Base-by-base conservation (phyloP, 2,329 filamentous ascomycete species). In the Penicillium sp. region DNA sequence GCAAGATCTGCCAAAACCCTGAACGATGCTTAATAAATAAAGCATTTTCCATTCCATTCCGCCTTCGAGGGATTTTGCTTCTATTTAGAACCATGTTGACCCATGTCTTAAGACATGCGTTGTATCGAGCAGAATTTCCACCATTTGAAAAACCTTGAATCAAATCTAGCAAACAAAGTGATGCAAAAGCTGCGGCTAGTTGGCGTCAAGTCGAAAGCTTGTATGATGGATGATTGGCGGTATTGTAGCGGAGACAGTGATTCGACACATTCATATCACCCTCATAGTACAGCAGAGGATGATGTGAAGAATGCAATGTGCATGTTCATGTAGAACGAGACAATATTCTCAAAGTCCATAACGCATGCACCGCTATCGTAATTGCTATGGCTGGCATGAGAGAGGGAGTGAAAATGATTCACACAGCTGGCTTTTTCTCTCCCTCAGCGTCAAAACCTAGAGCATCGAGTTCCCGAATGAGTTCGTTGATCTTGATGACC, bases 401-500 rank as follows among this genome's bases (percentile, higher is more conserved):
- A 43, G 40, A 40, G 5, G 16, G 18, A 30, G 33, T 5, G 18
- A 30, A 24, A 33, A 42, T 14, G 14, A 18, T 38, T 46, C 26
- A 54, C 52, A 50, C 51, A 40, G 38, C 35, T 18, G 50, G 5
- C 35, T 56, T 59, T 64, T 79, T 81, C 60, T 92, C 88, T 2
- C 87, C 90, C 9, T 95, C 88, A 1, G 83, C 75, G 70, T 95
- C 88, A 61, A 97, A 91, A 0, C 93, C 93, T 26, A 99, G 79
- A 2, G 83, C 82, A 65, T 95, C 90, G 56, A 99, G 77, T 70
- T 97, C 92, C 12, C 91, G 84, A 57, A 97, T 86, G 51, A 99
- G 81, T 77, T 99, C 94, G 61, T 90, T 91, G 71, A 99, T 96
- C 74, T 94, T 96, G 71, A 96, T 95, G 55, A 99, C 90, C 77